phyloP scores from a whole-genome alignment of 768 basidiomycete species.

The Phaeotremella skinneri region DNA sequence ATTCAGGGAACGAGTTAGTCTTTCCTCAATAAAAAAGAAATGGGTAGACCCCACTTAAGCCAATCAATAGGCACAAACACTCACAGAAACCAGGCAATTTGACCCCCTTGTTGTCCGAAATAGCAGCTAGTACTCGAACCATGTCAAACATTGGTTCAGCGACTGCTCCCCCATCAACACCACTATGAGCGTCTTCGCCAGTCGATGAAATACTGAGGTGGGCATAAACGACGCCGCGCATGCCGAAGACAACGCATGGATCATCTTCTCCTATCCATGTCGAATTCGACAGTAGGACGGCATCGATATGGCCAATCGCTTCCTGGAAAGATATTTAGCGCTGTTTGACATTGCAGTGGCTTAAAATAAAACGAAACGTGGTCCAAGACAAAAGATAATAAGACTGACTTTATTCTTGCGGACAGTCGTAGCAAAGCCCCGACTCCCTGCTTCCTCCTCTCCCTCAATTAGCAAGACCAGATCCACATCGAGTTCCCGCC shows the following conservation, averaged over 20 bases:
- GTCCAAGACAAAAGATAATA: no score
- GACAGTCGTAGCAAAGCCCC: conserved; percentile 78
- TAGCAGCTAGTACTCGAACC: conserved; percentile 72
- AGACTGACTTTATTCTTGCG: conserved; percentile 65
- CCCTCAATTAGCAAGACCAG: conserved; percentile 90
- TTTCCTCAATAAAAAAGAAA: conserved; percentile 4
- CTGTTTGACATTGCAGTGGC: not conserved
- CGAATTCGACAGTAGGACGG: conserved; percentile 77
- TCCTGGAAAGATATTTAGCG: conserved; percentile 56
- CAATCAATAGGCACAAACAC: conserved; percentile 68
- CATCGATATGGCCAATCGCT: conserved; percentile 79
- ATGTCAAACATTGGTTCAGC: conserved; percentile 92
- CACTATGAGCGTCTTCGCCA: conserved; percentile 83
- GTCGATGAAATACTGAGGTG: conserved; percentile 71
- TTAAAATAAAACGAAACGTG: not conserved
- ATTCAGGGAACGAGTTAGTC: not conserved
- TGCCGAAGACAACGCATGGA: conserved; percentile 91
- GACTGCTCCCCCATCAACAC: conserved; percentile 85
- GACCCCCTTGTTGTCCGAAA: conserved; percentile 63
- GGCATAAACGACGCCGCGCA: conserved; percentile 90
- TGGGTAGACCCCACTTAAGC: conserved; percentile 68
- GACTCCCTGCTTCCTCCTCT: conserved; percentile 92
- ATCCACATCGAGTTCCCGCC: conserved; percentile 75
- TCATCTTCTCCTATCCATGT: conserved; percentile 92
- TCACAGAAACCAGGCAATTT: conserved; percentile 78